Conservation (phyloP, 2,329 filamentous ascomycete species). For the Podosphaera fusca region DNA sequence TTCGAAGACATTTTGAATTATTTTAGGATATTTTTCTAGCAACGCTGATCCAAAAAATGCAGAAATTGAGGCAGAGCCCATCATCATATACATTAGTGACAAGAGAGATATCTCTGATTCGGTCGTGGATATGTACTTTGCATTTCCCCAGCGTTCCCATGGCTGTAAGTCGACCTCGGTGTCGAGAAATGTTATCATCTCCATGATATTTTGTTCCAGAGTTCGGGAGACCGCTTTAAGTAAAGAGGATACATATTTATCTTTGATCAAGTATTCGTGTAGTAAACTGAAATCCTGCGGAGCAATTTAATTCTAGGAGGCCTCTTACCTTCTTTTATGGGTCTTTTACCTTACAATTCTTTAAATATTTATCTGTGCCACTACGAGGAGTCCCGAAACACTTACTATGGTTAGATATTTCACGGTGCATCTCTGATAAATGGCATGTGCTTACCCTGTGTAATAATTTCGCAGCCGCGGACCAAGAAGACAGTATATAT, state of each 20-base stretch:
- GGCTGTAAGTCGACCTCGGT: constrained; percentile 35
- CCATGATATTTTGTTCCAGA: constrained; percentile 24
- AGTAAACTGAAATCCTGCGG: constrained; percentile 15
- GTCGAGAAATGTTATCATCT: constrained; percentile 33
- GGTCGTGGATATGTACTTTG: constrained; percentile 20
- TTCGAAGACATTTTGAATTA: constrained; percentile 30
- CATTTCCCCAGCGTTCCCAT: constrained; percentile 33
- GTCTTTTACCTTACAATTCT: constrained; percentile 9
- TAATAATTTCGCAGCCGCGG: constrained; percentile 7
- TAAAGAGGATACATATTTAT: constrained; percentile 22
- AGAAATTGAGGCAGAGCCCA: constrained; percentile 26
- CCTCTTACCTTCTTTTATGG: not conserved
- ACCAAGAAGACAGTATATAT: constrained; percentile 6
- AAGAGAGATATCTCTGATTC: constrained; percentile 29
- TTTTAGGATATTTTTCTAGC: constrained; percentile 25
- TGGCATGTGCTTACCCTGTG: constrained; percentile 5
- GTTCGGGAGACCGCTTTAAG: constrained; percentile 18
- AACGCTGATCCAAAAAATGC: constrained; percentile 29
- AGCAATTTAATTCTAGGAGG: constrained; percentile 9
- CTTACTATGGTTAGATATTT: constrained; percentile 6
- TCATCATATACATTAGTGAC: constrained; percentile 30
- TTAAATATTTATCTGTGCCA: constrained; percentile 8
- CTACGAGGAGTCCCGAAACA: constrained; percentile 13
- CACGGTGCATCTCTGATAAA: not conserved
- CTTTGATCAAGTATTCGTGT: constrained; percentile 21